Evolutionary conservation across 1,139 yeast genomes (phyloP).

Genomic region (Spencermartinsiella ligniputridi): DNA sequence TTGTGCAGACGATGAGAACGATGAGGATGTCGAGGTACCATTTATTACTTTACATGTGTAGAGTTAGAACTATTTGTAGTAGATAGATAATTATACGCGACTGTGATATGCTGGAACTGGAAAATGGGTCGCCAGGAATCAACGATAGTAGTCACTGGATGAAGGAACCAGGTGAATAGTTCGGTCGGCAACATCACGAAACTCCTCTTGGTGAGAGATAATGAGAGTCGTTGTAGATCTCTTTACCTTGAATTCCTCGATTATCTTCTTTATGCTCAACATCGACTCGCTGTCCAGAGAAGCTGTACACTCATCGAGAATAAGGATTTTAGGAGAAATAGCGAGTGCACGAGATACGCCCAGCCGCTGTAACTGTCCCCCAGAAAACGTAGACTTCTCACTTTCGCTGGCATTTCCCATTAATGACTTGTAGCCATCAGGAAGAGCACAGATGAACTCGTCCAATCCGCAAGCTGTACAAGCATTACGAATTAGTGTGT

Average conservation of each 20-base stretch:
- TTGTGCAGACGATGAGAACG: conserved; percentile 87
- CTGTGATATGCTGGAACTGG: no score
- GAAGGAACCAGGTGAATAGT: conserved; percentile 22
- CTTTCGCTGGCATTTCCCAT: conserved; percentile 40
- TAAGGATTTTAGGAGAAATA: conserved; percentile 53
- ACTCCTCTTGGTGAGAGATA: conserved; percentile 82
- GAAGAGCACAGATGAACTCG: conserved; percentile 31
- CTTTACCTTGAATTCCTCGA: conserved; percentile 54
- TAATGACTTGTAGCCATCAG: conserved; percentile 42
- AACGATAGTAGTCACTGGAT: no score
- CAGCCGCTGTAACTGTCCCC: conserved; percentile 85
- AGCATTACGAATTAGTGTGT: conserved; percentile 25
- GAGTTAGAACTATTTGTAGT: no score
- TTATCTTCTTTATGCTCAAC: conserved; percentile 27
- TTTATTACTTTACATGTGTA: conserved; percentile 45
- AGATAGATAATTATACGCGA: no score
- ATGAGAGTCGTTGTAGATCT: conserved; percentile 63
- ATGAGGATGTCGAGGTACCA: conserved; percentile 96
- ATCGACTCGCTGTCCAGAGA: conserved; percentile 64
- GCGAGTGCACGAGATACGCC: conserved; percentile 79
- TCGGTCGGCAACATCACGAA: conserved; percentile 45
- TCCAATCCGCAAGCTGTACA: conserved; percentile 32
- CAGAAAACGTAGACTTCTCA: conserved; percentile 44
- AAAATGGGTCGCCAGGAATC: no score
- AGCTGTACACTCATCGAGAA: conserved; percentile 72